Percentiles rank a stretch among this genome's conserved stretches.
phyloP scores from a whole-genome alignment of 2,329 filamentous ascomycete species.

The Pseudogymnoascus sp. region DNA sequence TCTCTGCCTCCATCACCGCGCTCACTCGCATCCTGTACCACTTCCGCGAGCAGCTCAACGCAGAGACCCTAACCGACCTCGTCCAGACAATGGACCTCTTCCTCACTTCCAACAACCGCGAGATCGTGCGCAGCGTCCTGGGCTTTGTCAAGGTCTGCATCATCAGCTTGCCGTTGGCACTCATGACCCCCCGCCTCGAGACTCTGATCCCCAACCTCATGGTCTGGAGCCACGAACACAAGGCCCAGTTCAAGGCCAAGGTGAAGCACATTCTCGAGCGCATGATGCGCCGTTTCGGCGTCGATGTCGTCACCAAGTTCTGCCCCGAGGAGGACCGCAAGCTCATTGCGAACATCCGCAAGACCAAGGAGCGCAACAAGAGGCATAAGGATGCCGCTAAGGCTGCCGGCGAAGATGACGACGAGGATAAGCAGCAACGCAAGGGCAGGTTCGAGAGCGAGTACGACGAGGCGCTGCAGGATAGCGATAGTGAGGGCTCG shows the following conservation, averaged over 20 bases:
- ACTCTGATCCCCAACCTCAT: constrained; percentile 82
- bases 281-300: constrained; percentile 84
- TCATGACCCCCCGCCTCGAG: constrained; percentile 68
- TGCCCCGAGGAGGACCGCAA: constrained; percentile 84
- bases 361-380: constrained; percentile 85
- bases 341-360: constrained; percentile 86
- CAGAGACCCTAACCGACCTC: constrained; percentile 67
- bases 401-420: constrained; percentile 47
- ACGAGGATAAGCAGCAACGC: constrained; percentile 42
- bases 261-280: constrained; percentile 97
- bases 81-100: constrained; percentile 95
- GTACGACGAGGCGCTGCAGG: constrained; percentile 89
- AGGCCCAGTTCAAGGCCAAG: constrained; percentile 91
- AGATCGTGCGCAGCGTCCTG: constrained; percentile 89
- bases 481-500: constrained; percentile 47
- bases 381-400: constrained; percentile 68
- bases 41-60: constrained; percentile 63
- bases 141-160: constrained; percentile 96
- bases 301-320: constrained; percentile 66
- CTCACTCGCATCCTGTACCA: constrained; percentile 89
- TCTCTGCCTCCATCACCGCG: constrained; percentile 91
- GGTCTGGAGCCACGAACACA: constrained; percentile 96
- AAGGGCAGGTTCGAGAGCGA: constrained; percentile 75
- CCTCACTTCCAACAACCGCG: constrained; percentile 89
- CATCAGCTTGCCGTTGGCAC: constrained; percentile 68